Evolutionary conservation across 2,329 filamentous ascomycete species (phyloP), one percentile per base, ranked within the genome.

Genomic region (Alternaria sp.): DNA sequence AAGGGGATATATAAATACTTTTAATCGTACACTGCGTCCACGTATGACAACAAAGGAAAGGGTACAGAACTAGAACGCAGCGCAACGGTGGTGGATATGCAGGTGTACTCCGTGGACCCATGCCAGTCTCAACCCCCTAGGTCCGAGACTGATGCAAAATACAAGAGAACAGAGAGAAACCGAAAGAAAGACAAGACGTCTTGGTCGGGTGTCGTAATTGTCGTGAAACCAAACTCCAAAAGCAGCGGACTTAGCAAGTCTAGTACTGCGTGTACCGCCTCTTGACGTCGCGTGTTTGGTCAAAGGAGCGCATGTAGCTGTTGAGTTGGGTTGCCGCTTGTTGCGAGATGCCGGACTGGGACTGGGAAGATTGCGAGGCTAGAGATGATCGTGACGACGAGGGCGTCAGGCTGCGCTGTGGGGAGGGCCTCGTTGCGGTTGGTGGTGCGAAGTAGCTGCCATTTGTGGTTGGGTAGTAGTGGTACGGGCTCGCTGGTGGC

Each of bases 251-350:
- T 26, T 23, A 7, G 8, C 17, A 25, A 25, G 54, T 43, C 60
- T 67, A 77, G 69, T 76, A 77, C 61, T 74, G 73, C 12, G 75
- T 80, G 65, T 74, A 74, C 72, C 81, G 74, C 70, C 83, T 80
- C 75, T 82, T 82, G 58, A 79, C 73, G 86, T 82, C 89, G 81
- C 92, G 87, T 61, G 91, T 90, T 69, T 93, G 91, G 80, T 97
- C 94, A 78, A 97, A 97, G 3, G 91, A 93, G 76, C 91, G 92
- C 69, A 92, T 92, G 80, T 97, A 97, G 70, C 91, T 90, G 76
- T 90, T 89, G 36, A 97, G 87, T 79, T 97, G 93, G 79, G 88
- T 89, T 73, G 89, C 89, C 26, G 92, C 90, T 80, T 91, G 91
- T 68, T 92, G 89, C 4, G 93, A 93, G 68, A 97, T 84, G 71